phyloP scores from a whole-genome alignment of 2,329 filamentous ascomycete species.

The Cercospora zeina region DNA sequence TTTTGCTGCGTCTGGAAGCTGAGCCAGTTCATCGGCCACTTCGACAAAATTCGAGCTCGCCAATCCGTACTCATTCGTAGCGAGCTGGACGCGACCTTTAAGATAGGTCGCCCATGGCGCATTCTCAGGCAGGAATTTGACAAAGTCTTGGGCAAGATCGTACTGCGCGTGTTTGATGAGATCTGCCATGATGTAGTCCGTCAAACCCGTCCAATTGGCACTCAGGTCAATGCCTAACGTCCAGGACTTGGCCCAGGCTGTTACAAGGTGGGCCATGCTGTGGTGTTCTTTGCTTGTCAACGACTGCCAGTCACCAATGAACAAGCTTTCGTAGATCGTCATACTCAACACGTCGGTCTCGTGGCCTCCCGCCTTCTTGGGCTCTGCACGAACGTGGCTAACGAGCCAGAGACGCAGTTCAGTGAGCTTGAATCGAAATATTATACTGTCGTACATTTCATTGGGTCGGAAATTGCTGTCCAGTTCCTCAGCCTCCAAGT shows the following conservation, averaged over 20 bases:
- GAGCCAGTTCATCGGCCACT: constrained; percentile 53
- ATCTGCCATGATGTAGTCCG: constrained; percentile 45
- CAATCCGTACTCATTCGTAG: constrained; percentile 68
- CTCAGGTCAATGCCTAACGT: constrained; percentile 44
- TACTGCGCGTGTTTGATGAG: constrained; percentile 48
- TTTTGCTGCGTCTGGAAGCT: constrained; percentile 11
- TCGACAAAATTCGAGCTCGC: constrained; percentile 78
- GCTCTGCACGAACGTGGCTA: constrained; percentile 47
- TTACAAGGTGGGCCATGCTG: constrained; percentile 40
- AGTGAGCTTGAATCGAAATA: constrained; percentile 69
- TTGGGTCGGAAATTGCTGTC: constrained; percentile 63
- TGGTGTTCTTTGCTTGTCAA: constrained; percentile 24
- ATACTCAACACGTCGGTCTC: constrained; percentile 23
- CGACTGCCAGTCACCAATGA: constrained; percentile 46
- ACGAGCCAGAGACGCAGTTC: constrained; percentile 72
- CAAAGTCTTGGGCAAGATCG: constrained; percentile 61
- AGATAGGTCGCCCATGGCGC: constrained; percentile 69
- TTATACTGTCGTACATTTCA: constrained; percentile 66
- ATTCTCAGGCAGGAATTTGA: constrained; percentile 59
- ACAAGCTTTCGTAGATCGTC: constrained; percentile 45
- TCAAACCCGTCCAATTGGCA: constrained; percentile 44
- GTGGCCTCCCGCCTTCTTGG: constrained; percentile 31
- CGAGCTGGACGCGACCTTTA: constrained; percentile 75
- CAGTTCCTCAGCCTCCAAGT: constrained; percentile 72
- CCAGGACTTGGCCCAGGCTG: constrained; percentile 52